phyloP scores from a whole-genome alignment of 108 stramenopile genomes.

The Cyclotella baltica region DNA sequence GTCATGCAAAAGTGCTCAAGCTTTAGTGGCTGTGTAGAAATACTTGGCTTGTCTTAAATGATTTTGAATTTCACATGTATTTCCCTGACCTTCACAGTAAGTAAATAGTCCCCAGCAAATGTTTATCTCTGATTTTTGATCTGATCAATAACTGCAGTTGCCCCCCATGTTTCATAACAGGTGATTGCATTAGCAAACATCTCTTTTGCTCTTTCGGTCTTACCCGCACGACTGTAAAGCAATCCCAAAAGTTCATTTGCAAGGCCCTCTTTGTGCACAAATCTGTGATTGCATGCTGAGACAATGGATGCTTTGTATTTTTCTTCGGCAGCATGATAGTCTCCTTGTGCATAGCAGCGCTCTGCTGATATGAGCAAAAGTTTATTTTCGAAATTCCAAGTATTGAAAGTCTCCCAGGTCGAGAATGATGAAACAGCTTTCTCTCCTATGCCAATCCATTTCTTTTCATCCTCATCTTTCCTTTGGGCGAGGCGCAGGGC shows the following conservation, averaged over 20 bases:
- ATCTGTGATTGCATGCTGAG: slow-evolving; percentile 17
- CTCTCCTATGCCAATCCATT: slow-evolving; percentile 21
- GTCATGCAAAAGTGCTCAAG: too few species aligned
- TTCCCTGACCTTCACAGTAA: too few species aligned
- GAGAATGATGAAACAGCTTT: slow-evolving; percentile 1
- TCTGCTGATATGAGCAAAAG: slow-evolving; percentile 16
- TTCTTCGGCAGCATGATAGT: slow-evolving; percentile 4
- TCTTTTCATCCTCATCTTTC: not conserved
- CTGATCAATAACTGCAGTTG: too few species aligned
- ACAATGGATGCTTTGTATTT: slow-evolving; percentile 10
- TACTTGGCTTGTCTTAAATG: too few species aligned
- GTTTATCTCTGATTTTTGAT: too few species aligned
- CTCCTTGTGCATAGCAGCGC: not conserved
- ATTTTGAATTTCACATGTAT: too few species aligned
- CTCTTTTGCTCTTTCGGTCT: not conserved
- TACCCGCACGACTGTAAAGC: not conserved
- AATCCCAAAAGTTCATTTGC: slow-evolving; percentile 6
- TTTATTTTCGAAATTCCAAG: slow-evolving; percentile 32
- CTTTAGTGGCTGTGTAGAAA: too few species aligned
- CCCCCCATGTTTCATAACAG: slow-evolving; percentile 20
- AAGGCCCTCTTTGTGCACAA: slow-evolving; percentile 28
- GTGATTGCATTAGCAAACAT: not conserved
- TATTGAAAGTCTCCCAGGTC: not conserved
- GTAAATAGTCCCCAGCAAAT: too few species aligned
- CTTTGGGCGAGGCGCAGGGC: not conserved